Evolutionary conservation across 2,329 filamentous ascomycete species (phyloP).

Genomic region (Rhinocladiella similis): DNA sequence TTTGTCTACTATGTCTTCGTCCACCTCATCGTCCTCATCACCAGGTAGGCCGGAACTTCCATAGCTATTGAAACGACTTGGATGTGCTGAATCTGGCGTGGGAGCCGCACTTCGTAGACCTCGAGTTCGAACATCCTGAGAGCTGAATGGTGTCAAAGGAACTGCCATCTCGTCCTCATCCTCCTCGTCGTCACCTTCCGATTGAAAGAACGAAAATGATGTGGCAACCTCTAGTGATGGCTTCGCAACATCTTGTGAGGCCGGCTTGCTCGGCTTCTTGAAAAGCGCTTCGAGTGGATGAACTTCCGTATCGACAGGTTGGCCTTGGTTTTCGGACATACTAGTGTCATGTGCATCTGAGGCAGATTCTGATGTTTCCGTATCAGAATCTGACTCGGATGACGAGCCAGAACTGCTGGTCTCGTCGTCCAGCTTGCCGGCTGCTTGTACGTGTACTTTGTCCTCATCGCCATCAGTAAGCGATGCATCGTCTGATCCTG

Average conservation of each 20-base stretch:
- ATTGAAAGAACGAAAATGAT: conserved; percentile 78
- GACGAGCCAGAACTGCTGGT: conserved; percentile 31
- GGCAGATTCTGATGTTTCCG: conserved; percentile 18
- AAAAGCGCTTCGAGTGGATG: conserved; percentile 92
- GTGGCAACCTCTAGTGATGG: conserved; percentile 45
- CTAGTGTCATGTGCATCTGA: conserved; percentile 21
- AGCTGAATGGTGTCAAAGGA: conserved; percentile 82
- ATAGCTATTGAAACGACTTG: conserved; percentile 43
- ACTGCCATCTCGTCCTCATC: conserved; percentile 37
- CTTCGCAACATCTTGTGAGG: conserved; percentile 38
- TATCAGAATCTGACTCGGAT: conserved; percentile 19
- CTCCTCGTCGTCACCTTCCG: conserved; percentile 51
- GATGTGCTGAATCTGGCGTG: conserved; percentile 87
- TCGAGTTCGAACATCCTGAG: conserved; percentile 69
- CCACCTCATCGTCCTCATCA: conserved; percentile 27
- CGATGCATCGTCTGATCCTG: conserved; percentile 35
- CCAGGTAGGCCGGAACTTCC: conserved; percentile 18
- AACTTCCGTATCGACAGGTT: conserved; percentile 62
- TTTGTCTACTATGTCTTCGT: too few relatives aligned
- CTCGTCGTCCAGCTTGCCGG: conserved; percentile 34
- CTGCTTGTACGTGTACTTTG: conserved; percentile 34
- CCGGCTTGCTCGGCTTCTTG: conserved; percentile 63
- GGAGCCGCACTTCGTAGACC: conserved; percentile 81
- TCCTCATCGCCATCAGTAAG: conserved; percentile 33
- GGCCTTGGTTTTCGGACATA: conserved; percentile 2